Evolutionary conservation across 139 green algal genomes (phyloP), one percentile per base, ranked within the genome.

Genomic region (Spirogloea muscicola): DNA sequence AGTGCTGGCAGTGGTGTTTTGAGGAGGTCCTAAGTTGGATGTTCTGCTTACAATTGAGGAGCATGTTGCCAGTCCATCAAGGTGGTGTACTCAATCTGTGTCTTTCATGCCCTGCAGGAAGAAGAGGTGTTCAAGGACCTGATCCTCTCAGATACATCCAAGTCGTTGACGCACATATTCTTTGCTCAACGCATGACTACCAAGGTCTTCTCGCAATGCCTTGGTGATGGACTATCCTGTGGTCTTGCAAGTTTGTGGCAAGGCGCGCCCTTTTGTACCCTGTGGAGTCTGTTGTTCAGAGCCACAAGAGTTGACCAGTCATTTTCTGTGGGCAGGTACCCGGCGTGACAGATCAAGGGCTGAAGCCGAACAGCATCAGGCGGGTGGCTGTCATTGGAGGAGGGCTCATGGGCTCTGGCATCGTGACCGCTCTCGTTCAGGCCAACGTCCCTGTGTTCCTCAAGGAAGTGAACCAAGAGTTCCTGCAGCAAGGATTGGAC

Each of bases 391-490:
- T 99, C 49, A 80, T 99, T 39, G 95, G 95, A 1, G 93, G 94
- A 16, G 94, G 94, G 0, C 87, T 99, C 3, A 99, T 99, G 94
- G 94, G 94, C 43, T 90, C 77, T 61, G 94, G 94, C 78, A 99
- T 99, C 70, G 87, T 86, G 39, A 98, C 94, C 0, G 92, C 94
- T 0, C 82, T 91, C 41, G 76, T 89, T 52, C 73, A 96, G 42
- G 82, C 84, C 2, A 91, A 91, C 33, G 74, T 91, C 1, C 76
- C 57, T 7, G 76, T 83, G 41, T 4, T 97, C 34, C 84, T 99
- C 7, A 99, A 99, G 87, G 95, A 99, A 78, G 85, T 99, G 80
- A 98, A 98, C 85, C 82, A 96, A 71, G 86, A 92, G 83, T 97
- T 97, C 70, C 85, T 99, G 33, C 84, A 97, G 31, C 86, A 69